phyloP scores from a whole-genome alignment of 257 asterid species.

The Verbascum thapsus region DNA sequence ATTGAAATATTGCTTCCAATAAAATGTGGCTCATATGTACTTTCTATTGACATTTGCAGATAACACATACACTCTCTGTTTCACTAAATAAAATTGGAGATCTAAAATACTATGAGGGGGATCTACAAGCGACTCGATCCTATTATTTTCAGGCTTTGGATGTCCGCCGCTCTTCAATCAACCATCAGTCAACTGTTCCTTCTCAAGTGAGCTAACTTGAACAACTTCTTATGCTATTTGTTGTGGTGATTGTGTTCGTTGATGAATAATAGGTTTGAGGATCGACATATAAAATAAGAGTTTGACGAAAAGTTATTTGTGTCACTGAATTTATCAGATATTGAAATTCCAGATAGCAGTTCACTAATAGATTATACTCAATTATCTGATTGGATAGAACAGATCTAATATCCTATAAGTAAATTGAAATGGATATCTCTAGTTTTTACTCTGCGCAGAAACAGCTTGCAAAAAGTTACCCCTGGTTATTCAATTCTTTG shows the following conservation, averaged over 20 bases:
- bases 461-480: not conserved
- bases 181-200: conserved; percentile 49
- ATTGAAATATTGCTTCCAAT: conserved; percentile 3
- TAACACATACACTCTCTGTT: conserved; percentile 91
- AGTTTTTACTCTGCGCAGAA: not conserved
- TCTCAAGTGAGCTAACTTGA: conserved; percentile 63
- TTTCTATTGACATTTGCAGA: conserved; percentile 42
- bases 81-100: conserved; percentile 96
- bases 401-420: not conserved
- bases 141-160: conserved; percentile 83
- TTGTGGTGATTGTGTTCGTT: conserved; percentile 15
- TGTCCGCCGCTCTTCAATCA: conserved; percentile 74
- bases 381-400: not conserved
- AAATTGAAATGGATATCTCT: conserved; percentile 13
- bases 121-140: conserved; percentile 75
- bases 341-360: not conserved
- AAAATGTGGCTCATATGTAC: conserved; percentile 15
- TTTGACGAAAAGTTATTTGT: not conserved
- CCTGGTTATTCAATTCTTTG: not conserved
- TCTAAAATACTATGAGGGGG: conserved; percentile 81
- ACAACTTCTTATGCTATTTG: conserved; percentile 21
- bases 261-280: not conserved
- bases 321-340: not conserved
- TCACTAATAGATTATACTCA: not conserved
- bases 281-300: not conserved